Base-by-base conservation (phyloP, 208 protist genomes). In the Acanthamoeba rhysodes region DNA sequence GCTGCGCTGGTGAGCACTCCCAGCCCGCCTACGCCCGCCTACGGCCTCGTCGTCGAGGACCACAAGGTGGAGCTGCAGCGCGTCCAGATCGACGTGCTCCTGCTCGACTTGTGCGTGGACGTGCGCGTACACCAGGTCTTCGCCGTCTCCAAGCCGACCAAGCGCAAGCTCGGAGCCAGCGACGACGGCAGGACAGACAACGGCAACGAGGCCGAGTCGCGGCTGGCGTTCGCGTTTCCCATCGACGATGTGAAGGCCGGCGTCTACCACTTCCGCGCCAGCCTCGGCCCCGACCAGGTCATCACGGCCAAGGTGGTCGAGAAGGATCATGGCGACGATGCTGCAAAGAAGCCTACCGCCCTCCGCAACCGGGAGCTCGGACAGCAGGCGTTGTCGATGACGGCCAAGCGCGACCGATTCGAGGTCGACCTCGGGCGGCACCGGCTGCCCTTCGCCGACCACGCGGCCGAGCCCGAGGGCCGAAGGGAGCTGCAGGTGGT, bases 31-130 rank as follows among this genome's bases (percentile, higher is more conserved):
- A 57, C 53, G 53, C 62, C 62, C 62, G 64, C 34, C 9, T 72
- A 72, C n/a, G 64, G 64, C n/a, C 64, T 72, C 64, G 5, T 72
- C 9, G 64, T 72, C 9, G 64, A n/a, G 64, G n/a, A 34, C 64
- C 9, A 37, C 64, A 72, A 72, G n/a, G 64, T 34, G 27, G 64
- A 72, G 64, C 29, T 72, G 64, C n/a, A 10, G 9, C 22, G 29
- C n/a, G 64, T 72, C 27, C 64, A 72, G 37, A n/a, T 72, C 22
- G 64, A 72, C n/a, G 64, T 72, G 64, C 64, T 72, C 29, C 64
- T 72, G 64, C 64, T 72, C 64, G 64, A 72, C 64, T 20, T 72
- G 64, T n/a, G n/a, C n/a, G 64, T 20, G n/a, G 64, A 72, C 64
- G 64, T 72, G 24, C n/a, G 64, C 64, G 64, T 72, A 4, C 64